These are phyloP conservation scores for Phytophthora cryptogea DNA, from an alignment of 352 stramenopile genomes.

Conservation along the genomic window DNA sequence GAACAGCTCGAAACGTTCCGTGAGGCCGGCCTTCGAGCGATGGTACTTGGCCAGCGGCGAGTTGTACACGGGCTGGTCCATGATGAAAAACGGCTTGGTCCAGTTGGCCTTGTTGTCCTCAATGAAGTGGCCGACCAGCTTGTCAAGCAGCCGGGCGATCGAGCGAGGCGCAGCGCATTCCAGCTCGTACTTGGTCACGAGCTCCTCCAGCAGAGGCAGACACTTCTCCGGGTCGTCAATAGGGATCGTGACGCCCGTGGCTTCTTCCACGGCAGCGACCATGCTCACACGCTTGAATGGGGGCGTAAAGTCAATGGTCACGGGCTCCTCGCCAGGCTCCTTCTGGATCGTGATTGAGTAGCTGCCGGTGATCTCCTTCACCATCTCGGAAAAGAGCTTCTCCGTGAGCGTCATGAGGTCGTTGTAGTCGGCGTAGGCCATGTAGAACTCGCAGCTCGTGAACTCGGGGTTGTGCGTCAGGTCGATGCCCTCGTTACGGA, in stretches of 20 bases:
- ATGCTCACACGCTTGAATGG: conserved; percentile 97
- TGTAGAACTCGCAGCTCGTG: conserved; percentile 98
- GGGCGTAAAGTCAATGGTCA: conserved; percentile 93
- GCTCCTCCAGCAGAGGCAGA: conserved; percentile 58
- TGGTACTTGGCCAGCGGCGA: conserved; percentile 98
- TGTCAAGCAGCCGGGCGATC: conserved; percentile 83
- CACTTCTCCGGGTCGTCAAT: conserved; percentile 73
- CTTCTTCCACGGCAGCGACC: conserved; percentile 74
- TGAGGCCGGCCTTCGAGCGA: conserved; percentile 90
- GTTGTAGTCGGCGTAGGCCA: conserved; percentile 98
- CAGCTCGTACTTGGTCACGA: conserved; percentile 74
- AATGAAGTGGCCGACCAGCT: conserved; percentile 90
- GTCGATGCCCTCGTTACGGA: conserved; percentile 99
- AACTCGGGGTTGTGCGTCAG: conserved; percentile 99
- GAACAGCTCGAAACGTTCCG: conserved; percentile 99
- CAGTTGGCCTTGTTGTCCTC: conserved; percentile 88
- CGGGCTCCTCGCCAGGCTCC: conserved; percentile 63
- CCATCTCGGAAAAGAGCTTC: conserved; percentile 91
- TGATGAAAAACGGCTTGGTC: conserved; percentile 98
- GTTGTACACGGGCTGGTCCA: conserved; percentile 98
- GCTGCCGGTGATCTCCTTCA: conserved; percentile 90
- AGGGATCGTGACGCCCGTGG: conserved; percentile 69
- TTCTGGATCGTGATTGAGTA: conserved; percentile 92
- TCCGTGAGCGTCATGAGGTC: conserved; percentile 98
- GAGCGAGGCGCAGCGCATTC: conserved; percentile 74